Conservation (phyloP, 2,329 filamentous ascomycete genomes). For the Curvularia eragrostidis region DNA sequence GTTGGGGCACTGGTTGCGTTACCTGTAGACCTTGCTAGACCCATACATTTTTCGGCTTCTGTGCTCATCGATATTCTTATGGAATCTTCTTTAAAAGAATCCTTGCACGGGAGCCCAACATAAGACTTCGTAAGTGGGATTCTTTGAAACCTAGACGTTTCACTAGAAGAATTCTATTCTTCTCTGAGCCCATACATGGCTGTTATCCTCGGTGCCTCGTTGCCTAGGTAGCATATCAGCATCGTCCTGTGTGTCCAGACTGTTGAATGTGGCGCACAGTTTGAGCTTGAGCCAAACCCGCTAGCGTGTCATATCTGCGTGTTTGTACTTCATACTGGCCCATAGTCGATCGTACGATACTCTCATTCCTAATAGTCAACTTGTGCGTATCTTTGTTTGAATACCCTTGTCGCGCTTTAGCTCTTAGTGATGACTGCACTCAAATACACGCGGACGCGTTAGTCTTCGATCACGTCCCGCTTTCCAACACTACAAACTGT, state of each 20-base stretch:
- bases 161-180: too few relatives aligned
- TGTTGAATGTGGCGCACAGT: not conserved
- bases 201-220: not conserved
- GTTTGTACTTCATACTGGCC: not conserved
- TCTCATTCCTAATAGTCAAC: not conserved
- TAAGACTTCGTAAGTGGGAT: too few relatives aligned
- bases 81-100: not conserved
- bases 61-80: constrained; percentile 1
- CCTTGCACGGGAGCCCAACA: too few relatives aligned
- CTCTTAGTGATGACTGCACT: not conserved
- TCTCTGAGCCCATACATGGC: too few relatives aligned
- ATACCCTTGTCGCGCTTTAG: not conserved
- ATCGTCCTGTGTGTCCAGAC: too few relatives aligned
- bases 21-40: not conserved
- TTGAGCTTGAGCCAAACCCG: not conserved
- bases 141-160: too few relatives aligned
- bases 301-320: constrained; percentile 9
- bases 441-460: not conserved
- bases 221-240: not conserved
- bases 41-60: not conserved
- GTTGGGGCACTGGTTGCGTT: not conserved
- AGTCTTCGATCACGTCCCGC: not conserved
- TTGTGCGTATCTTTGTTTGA: not conserved
- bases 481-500: not conserved
- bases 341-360: not conserved